Percentiles rank a stretch among this genome's conserved stretches.
Evolutionary conservation across 2,329 filamentous ascomycete genomes (phyloP).

Genomic region (Gremmenia infestans): DNA sequence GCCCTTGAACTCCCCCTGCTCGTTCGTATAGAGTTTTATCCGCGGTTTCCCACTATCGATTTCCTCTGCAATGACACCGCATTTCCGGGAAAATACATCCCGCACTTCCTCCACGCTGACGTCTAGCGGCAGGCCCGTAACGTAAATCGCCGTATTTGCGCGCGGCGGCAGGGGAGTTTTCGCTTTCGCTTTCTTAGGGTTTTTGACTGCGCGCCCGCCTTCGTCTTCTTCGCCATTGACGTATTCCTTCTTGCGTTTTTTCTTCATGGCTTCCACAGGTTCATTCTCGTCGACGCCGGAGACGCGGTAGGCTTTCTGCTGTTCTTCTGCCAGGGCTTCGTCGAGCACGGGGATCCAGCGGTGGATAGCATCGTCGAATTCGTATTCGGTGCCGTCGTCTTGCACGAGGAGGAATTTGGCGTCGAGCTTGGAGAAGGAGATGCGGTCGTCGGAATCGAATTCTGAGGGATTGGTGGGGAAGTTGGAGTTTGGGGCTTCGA

Average conservation of each 20-base stretch:
- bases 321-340: slow-evolving; percentile 54
- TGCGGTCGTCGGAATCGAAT: slow-evolving; percentile 73
- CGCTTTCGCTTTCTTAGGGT: slow-evolving; percentile 30
- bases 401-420: slow-evolving; percentile 79
- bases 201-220: slow-evolving; percentile 29
- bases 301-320: slow-evolving; percentile 56
- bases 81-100: slow-evolving; percentile 76
- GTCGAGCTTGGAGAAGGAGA: slow-evolving; percentile 81
- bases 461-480: slow-evolving; percentile 31
- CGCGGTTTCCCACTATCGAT: slow-evolving; percentile 83
- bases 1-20: slow-evolving; percentile 81
- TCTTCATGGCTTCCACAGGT: slow-evolving; percentile 40
- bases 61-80: slow-evolving; percentile 88
- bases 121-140: slow-evolving; percentile 80
- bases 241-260: slow-evolving; percentile 48
- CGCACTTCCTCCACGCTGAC: slow-evolving; percentile 75
- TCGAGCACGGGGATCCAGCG: slow-evolving; percentile 72
- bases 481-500: background rate
- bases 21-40: slow-evolving; percentile 88
- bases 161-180: slow-evolving; percentile 32
- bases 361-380: slow-evolving; percentile 66
- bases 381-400: slow-evolving; percentile 78
- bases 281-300: slow-evolving; percentile 54
- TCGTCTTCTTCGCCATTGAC: slow-evolving; percentile 44
- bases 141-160: slow-evolving; percentile 87